Percentiles rank a stretch among this genome's conserved stretches.
These are phyloP conservation scores for Salix suchowensis DNA, from an alignment of 345 rosid genomes.

Conservation along the genomic window DNA sequence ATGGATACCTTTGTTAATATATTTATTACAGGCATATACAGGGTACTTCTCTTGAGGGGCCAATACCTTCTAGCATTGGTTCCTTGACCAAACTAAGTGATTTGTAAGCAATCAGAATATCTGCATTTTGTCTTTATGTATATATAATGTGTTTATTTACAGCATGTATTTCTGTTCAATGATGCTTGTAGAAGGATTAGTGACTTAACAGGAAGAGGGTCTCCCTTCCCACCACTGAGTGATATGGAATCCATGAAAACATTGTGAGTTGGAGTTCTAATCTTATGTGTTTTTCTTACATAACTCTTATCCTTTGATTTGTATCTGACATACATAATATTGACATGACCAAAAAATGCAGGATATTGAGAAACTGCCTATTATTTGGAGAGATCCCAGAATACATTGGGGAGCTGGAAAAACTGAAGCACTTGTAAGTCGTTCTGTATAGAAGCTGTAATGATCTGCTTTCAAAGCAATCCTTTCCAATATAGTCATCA, in stretches of 20 bases:
- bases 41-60: constrained; percentile 75
- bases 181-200: constrained; percentile 60
- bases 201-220: constrained; percentile 55
- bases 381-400: constrained; percentile 56
- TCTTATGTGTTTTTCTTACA: not conserved
- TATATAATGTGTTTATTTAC: not conserved
- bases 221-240: constrained; percentile 52
- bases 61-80: constrained; percentile 67
- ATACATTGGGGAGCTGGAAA: constrained; percentile 50
- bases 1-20: not conserved
- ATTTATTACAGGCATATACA: constrained; percentile 56
- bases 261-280: constrained; percentile 51
- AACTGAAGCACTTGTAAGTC: constrained; percentile 71
- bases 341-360: constrained; percentile 24
- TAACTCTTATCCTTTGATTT: not conserved
- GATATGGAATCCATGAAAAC: constrained; percentile 60
- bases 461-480: not conserved
- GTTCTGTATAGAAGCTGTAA: not conserved
- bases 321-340: not conserved
- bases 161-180: constrained; percentile 7
- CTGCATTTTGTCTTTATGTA: not conserved
- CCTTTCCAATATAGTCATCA: not conserved
- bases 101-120: constrained; percentile 47
- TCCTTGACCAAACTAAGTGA: constrained; percentile 56
- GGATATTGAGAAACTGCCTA: constrained; percentile 63